Evolutionary conservation across 345 rosid species (phyloP), one percentile per base, ranked within the genome.

Genomic region (Pugionium cornutum): DNA sequence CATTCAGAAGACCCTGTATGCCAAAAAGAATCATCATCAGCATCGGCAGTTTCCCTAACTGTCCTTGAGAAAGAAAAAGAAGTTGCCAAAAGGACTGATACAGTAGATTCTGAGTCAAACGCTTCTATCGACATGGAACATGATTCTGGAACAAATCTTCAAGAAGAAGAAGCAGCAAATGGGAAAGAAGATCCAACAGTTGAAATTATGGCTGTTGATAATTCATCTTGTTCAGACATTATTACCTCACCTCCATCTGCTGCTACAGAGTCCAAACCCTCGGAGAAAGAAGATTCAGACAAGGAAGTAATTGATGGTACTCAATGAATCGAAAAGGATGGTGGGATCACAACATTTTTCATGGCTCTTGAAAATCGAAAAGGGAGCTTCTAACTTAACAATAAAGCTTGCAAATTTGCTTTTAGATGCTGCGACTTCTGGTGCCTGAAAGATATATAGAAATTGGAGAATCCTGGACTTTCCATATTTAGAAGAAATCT

Each of bases 341-440:
- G 45, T 41, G 59, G 34, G 9, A 7, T 53, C 41, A 36, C 42
- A 37, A 62, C 62, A 53, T 70, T 70, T 70, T 62, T 62, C 51
- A 53, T 62, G 69, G 69, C 75, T 70, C 63, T 63, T 36, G 49
- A 53, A 44, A 37, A 45, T 36, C 29, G 6, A 53, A 33, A 55
- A 55, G 44, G 51, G 75, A 39, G 75, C 63, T 62, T 18, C 75
- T 70, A 70, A 70, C 63, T 31, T 70, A 10, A 70, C 75, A 54
- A 54, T 70, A 70, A 53, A n/a, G 45, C 4, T 58, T 49, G 29
- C 11, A 36, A 57, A 1, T 37, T 67, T 67, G 51, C 47, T 18
- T 55, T 34, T 45, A 54, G 70, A 66, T 54, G 8, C 55, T 67
- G 64, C 18, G 34, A n/a, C 59, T 58, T 59, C 36, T 32, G 66